A percentile compares a stretch with the other conserved stretches of the same genome.
These are phyloP conservation scores for Conticribra guillardii DNA, from an alignment of 108 stramenopile genomes.

Conservation along the genomic window DNA sequence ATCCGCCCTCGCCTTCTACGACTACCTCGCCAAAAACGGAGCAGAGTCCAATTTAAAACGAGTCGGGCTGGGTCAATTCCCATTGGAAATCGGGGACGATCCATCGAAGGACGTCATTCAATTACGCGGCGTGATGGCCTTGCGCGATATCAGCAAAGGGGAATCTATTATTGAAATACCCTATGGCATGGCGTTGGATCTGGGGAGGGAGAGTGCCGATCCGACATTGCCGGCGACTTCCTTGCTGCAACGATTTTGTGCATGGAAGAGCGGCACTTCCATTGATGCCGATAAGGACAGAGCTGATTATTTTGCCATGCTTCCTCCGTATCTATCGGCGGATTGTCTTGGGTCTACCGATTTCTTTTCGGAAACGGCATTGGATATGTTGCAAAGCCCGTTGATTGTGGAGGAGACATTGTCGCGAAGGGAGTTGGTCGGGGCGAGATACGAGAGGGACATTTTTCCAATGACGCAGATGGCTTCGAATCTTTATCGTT, in stretches of 20 bases:
- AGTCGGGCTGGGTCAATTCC: conserved; percentile 58
- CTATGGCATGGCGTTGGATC: conserved; percentile 71
- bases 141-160: conserved; percentile 68
- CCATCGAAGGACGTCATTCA: conserved; percentile 11
- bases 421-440: conserved; percentile 40
- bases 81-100: conserved; percentile 11
- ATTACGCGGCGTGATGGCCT: conserved; percentile 73
- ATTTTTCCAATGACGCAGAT: conserved; percentile 48
- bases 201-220: conserved; percentile 72
- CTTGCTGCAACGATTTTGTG: conserved; percentile 67
- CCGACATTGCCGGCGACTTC: conserved; percentile 66
- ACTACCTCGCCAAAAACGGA: conserved; percentile 54
- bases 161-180: conserved; percentile 77
- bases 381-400: conserved; percentile 70
- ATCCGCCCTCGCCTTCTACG: conserved; percentile 62
- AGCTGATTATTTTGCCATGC: conserved; percentile 65
- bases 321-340: conserved; percentile 57
- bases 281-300: conserved; percentile 16
- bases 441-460: conserved; percentile 61
- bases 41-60: conserved; percentile 68
- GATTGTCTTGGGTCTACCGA: conserved; percentile 77
- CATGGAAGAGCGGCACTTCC: conserved; percentile 26
- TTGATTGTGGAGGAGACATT: conserved; percentile 66
- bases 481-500: conserved; percentile 61
- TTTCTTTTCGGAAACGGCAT: conserved; percentile 65